Evolutionary conservation across 768 basidiomycete genomes (phyloP), one percentile per base, ranked within the genome.

Genomic region (Kockovaella imperatae): DNA sequence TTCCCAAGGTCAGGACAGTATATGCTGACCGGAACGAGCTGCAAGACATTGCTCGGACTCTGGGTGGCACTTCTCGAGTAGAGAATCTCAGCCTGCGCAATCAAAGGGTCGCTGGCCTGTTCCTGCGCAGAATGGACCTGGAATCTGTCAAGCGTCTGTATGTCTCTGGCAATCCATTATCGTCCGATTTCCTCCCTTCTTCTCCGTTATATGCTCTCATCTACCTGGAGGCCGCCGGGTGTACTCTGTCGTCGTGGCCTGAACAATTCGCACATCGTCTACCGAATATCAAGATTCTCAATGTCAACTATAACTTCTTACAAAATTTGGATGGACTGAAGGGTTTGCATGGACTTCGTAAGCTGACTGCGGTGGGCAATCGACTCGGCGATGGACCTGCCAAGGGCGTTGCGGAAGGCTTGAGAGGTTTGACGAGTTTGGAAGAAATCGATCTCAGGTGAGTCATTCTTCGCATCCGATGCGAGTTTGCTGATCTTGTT

Each of bases 281-380:
- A 40, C 93, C 95, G 26, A 95, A 91, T 71, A 73, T 96, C 62
- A 82, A 89, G 46, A 83, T 83, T 51, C 75, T 97, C 72, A 96
- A 96, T 76, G 79, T 96, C 57, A 93, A 97, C 77, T 93, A 95
- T 77, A 97, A 97, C 71, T 96, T 91, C 71, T 67, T 97, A 32
- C 54, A 54, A 21, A 62, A 74, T 69, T 81, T 89, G 59, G 82
- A 86, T 61, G 73, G 80, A 45, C 75, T 99, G 49, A 77, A 78
- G 43, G 87, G 86, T 11, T 76, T 96, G 53, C 75, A 72, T 51
- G 75, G 87, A 63, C 73, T 97, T 71, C 78, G 80, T 56, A 90
- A 87, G 75, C 73, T 97, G 62, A 87, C 81, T 35, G 78, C 89
- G 48, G 84, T 97, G 59, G 93, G 90, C 48, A 67, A 74, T 44